Evolutionary conservation across 176 grass and related monocot species (phyloP).

Genomic region (Hyparrhenia diplandra): DNA sequence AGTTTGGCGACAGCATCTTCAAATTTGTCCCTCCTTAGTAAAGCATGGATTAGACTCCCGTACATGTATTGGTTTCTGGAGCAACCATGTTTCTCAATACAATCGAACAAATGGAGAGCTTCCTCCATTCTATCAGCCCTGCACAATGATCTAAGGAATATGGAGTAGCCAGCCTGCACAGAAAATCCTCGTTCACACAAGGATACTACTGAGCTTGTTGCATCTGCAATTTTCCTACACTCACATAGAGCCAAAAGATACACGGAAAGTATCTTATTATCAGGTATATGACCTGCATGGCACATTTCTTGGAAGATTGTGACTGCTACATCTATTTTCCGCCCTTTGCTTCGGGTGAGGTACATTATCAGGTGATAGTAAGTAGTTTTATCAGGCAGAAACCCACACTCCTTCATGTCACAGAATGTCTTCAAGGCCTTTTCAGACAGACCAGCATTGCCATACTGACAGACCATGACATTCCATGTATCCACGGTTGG

Average conservation of each 20-base stretch:
- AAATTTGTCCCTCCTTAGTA: slow-evolving; percentile 54
- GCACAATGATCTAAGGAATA: slow-evolving; percentile 72
- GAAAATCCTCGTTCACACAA: slow-evolving; percentile 66
- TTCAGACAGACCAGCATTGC: slow-evolving; percentile 75
- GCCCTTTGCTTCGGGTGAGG: slow-evolving; percentile 63
- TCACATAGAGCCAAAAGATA: slow-evolving; percentile 77
- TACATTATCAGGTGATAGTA: slow-evolving; percentile 71
- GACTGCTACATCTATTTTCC: slow-evolving; percentile 57
- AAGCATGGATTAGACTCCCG: slow-evolving; percentile 71
- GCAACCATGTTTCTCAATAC: slow-evolving; percentile 53
- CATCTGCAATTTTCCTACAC: slow-evolving; percentile 49
- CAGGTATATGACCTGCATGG: slow-evolving; percentile 45
- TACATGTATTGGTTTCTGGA: slow-evolving; percentile 57
- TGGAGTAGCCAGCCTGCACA: slow-evolving; percentile 49
- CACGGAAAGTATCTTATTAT: slow-evolving; percentile 37
- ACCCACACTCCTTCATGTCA: slow-evolving; percentile 57
- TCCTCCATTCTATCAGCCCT: slow-evolving; percentile 56
- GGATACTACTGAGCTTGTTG: slow-evolving; percentile 43
- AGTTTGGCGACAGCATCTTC: slow-evolving; percentile 63
- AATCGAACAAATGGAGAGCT: slow-evolving; percentile 46
- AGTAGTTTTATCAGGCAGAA: slow-evolving; percentile 49
- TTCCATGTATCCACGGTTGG: slow-evolving; percentile 74
- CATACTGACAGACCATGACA: slow-evolving; percentile 78
- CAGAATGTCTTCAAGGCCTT: slow-evolving; percentile 58
- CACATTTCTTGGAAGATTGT: slow-evolving; percentile 79